phyloP scores from a whole-genome alignment of 2,329 filamentous ascomycete genomes.

The Thermoascus crustaceus region DNA sequence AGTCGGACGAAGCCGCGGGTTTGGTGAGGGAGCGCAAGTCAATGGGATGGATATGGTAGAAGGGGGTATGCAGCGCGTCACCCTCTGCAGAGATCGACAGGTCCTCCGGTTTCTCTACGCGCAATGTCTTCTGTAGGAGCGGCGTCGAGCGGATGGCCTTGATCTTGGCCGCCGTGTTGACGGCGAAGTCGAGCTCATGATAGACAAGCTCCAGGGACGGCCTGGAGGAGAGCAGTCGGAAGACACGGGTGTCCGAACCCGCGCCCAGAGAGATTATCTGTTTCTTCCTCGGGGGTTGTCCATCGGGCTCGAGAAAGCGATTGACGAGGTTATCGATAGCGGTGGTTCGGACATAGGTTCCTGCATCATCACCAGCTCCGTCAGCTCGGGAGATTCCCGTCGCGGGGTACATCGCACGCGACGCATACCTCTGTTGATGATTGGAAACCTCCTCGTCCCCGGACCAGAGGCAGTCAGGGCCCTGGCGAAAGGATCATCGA shows the following conservation, averaged over 20 bases:
- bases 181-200: constrained; percentile 85
- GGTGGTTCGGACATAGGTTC: constrained; percentile 84
- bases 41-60: constrained; percentile 52
- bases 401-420: background rate
- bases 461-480: constrained; percentile 52
- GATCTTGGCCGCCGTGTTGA: constrained; percentile 63
- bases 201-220: constrained; percentile 54
- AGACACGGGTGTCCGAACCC: constrained; percentile 83
- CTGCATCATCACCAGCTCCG: too few relatives aligned
- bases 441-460: constrained; percentile 62
- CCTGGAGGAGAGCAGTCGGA: constrained; percentile 55
- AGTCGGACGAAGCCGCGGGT: constrained; percentile 12
- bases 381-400: too few relatives aligned
- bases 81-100: constrained; percentile 30
- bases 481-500: constrained; percentile 70
- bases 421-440: constrained; percentile 73
- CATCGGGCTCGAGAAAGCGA: constrained; percentile 52
- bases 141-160: constrained; percentile 28
- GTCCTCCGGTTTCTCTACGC: constrained; percentile 20
- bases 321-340: constrained; percentile 72
- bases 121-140: constrained; percentile 23
- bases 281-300: constrained; percentile 22
- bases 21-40: constrained; percentile 57
- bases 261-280: constrained; percentile 92
- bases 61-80: constrained; percentile 38